These are phyloP conservation scores for Suhomyces canberraensis DNA, from an alignment of 805 yeast species.

Conservation along the genomic window DNA sequence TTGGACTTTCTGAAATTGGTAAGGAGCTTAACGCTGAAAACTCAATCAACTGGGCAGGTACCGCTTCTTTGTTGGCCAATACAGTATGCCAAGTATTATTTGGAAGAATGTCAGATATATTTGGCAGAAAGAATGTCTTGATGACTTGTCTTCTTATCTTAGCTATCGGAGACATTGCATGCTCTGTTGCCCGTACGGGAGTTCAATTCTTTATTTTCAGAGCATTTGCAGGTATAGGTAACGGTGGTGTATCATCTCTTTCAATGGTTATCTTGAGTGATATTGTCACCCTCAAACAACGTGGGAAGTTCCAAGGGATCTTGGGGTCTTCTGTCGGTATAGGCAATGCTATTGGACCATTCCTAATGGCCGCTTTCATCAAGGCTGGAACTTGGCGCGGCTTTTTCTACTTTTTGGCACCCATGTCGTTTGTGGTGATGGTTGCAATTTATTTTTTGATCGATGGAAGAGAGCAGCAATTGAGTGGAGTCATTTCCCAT, in stretches of 20 bases:
- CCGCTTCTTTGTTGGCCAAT: conserved; percentile 49
- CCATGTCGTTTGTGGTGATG: conserved; percentile 34
- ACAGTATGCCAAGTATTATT: conserved; percentile 50
- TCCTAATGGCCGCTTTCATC: conserved; percentile 51
- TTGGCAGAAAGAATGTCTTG: conserved; percentile 48
- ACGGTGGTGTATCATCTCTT: conserved; percentile 50
- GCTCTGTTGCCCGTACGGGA: conserved; percentile 50
- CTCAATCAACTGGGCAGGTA: conserved; percentile 59
- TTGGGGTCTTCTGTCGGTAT: conserved; percentile 49
- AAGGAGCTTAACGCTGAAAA: conserved; percentile 43
- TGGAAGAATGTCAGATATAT: conserved; percentile 55
- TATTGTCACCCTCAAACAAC: conserved; percentile 47
- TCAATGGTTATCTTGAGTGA: conserved; percentile 55
- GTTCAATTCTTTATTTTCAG: conserved; percentile 50
- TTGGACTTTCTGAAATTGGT: conserved; percentile 49
- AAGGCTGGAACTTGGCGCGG: conserved; percentile 49
- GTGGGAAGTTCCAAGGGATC: conserved; percentile 59
- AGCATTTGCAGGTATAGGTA: conserved; percentile 55
- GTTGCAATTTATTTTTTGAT: conserved; percentile 32
- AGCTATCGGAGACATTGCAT: conserved; percentile 44
- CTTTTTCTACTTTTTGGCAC: conserved; percentile 48
- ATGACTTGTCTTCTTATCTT: conserved; percentile 38
- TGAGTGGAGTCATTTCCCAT: conserved; percentile 26
- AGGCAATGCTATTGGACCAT: conserved; percentile 56
- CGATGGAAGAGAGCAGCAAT: conserved; percentile 29